These are phyloP conservation scores for Ascochyta rabiei DNA, from an alignment of 2,329 filamentous ascomycete genomes.

Conservation along the genomic window DNA sequence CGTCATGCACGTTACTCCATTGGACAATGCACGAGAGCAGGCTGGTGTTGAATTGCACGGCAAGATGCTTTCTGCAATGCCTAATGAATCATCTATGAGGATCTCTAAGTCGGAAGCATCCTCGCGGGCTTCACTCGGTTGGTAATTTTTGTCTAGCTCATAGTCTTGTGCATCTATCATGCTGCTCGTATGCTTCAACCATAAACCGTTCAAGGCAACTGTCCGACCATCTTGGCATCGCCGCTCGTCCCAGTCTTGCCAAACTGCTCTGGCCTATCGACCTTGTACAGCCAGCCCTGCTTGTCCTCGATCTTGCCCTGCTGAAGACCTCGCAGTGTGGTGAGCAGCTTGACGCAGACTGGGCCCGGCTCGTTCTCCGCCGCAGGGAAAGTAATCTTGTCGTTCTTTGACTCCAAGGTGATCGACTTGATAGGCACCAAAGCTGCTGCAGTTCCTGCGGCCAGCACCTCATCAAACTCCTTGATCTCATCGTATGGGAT, in stretches of 20 bases:
- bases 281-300: constrained; percentile 71
- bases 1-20: constrained; percentile 18
- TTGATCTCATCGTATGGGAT: constrained; percentile 70
- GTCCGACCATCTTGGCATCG: constrained; percentile 40
- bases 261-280: constrained; percentile 50
- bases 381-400: constrained; percentile 62
- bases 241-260: constrained; percentile 30
- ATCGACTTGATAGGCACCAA: constrained; percentile 93
- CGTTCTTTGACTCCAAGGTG: constrained; percentile 67
- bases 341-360: constrained; percentile 73
- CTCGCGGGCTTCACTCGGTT: neutral
- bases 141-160: neutral
- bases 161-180: neutral
- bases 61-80: neutral
- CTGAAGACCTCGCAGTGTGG: constrained; percentile 84
- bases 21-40: constrained; percentile 9
- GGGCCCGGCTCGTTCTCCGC: constrained; percentile 73
- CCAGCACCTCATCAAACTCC: constrained; percentile 79
- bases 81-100: neutral
- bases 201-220: constrained; percentile 35
- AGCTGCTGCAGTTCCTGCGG: constrained; percentile 88
- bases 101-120: neutral
- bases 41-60: constrained; percentile 5
- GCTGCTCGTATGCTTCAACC: neutral
- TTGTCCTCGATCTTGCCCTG: constrained; percentile 76